These are phyloP conservation scores for Dendrocalamus sinicus DNA, from an alignment of 176 grass and related monocot genomes.

Conservation along the genomic window DNA sequence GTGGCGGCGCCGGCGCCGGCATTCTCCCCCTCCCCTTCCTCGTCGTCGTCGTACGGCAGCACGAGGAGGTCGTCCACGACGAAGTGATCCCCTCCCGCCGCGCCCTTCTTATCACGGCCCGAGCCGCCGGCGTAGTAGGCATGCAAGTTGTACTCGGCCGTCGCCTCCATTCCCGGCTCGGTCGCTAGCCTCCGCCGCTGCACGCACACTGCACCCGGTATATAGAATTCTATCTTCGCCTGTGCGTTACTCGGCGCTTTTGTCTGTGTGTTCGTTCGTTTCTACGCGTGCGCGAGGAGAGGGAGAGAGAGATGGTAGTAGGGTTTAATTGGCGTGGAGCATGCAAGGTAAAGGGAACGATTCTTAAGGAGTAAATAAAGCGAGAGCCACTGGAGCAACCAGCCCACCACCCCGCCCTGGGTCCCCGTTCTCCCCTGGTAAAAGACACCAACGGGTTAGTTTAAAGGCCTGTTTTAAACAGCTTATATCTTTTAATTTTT, in stretches of 20 bases:
- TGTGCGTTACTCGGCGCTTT: conserved; percentile 50
- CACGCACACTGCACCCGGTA: not conserved
- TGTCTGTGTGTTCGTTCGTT: conserved; percentile 25
- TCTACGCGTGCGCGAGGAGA: conserved; percentile 42
- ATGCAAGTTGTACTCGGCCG: conserved; percentile 42
- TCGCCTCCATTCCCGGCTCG: conserved; percentile 34
- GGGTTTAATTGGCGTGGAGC: conserved; percentile 65
- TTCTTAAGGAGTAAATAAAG: conserved; percentile 80
- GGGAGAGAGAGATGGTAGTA: conserved; percentile 38
- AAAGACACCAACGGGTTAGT: too few species aligned
- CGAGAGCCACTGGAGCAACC: conserved; percentile 32
- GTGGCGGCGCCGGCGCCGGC: not conserved
- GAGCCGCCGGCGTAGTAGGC: not conserved
- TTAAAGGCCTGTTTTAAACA: too few species aligned
- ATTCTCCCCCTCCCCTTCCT: conserved; percentile 37
- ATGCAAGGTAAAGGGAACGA: conserved; percentile 53
- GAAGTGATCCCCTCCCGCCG: conserved; percentile 57
- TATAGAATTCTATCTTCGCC: not conserved
- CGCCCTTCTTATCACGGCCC: not conserved
- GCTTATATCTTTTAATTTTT: too few species aligned
- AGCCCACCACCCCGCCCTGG: not conserved
- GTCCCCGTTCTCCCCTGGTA: too few species aligned
- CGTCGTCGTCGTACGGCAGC: conserved; percentile 77
- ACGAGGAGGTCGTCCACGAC: conserved; percentile 86
- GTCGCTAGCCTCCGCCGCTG: not conserved